Evolutionary conservation across 1,139 yeast species (phyloP), one percentile per base, ranked within the genome.

Genomic region (Wickerhamiella pararugosa): DNA sequence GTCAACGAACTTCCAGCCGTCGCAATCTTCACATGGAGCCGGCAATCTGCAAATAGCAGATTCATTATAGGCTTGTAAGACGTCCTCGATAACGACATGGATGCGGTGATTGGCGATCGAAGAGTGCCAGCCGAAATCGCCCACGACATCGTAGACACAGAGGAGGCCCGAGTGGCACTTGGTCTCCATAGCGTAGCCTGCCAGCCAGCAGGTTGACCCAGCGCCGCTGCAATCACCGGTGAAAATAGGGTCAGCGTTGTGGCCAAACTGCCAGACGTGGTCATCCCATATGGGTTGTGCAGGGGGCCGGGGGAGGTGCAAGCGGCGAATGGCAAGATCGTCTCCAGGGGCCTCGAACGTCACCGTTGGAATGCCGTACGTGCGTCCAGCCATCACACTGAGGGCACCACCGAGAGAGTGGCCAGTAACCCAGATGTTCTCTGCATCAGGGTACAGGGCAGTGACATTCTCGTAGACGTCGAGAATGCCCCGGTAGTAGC

Each of bases 191-290:
- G 98, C 98, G 60, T 86, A 90, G 0, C 98, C 98, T 0, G 83
- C 96, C 9, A 83, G 71, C 53, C 90, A 79, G 60, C 99, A 90
- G 4, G 90, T 63, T 1, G 94, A 80, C 6, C 92, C 77, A 1
- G 93, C 94, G 4, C 99, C 99, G 56, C 83, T 86, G 59, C 98
- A 90, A 5, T 84, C 87, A 0, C 99, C 99, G 93, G 87, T 81
- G 55, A 70, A 90, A 5, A 90, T 82, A 1, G 99, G 99, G 58
- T 90, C 99, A 0, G 95, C 98, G 1, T 94, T 90, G 58, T 90
- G 90, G 5, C 98, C 98, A 57, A 90, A 65, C 57, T 92, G 96
- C 93, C 94, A 90, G 15, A 92, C 73, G 51, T 84, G 79, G 54
- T 87, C 96, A 60, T 73, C 65, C 55, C 78, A 73, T 11, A 68